phyloP scores from a whole-genome alignment of 441 rosid species.

The Populus hybrid region DNA sequence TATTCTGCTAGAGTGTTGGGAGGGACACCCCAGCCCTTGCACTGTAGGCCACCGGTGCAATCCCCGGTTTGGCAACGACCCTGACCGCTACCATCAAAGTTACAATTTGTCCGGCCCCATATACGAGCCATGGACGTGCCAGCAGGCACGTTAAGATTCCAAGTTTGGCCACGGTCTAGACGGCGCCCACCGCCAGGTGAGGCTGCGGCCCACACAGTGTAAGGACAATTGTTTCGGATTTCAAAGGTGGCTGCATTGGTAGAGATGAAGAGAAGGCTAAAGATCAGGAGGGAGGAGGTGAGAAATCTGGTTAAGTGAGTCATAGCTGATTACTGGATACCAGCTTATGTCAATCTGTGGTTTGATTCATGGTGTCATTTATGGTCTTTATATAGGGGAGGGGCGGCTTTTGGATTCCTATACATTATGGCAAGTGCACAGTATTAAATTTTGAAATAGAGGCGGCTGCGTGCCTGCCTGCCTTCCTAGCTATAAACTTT shows the following conservation, averaged over 20 bases:
- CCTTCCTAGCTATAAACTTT: too few relatives aligned
- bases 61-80: constrained; percentile 50
- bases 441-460: not conserved
- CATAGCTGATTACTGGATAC: not conserved
- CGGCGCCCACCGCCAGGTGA: constrained; percentile 49
- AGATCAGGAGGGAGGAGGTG: constrained; percentile 3
- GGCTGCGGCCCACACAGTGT: constrained; percentile 51
- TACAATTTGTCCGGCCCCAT: constrained; percentile 55
- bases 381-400: not conserved
- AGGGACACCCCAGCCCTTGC: constrained; percentile 42
- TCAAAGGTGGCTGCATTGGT: constrained; percentile 36
- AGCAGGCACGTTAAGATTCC: constrained; percentile 28
- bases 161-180: constrained; percentile 36
- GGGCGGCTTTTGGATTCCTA: not conserved
- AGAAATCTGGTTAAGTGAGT: not conserved
- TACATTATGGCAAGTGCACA: not conserved
- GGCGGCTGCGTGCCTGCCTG: not conserved
- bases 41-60: constrained; percentile 40
- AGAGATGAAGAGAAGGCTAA: constrained; percentile 2
- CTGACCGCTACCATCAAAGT: constrained; percentile 39
- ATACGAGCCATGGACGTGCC: constrained; percentile 37
- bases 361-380: not conserved
- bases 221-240: constrained; percentile 38
- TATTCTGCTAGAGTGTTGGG: constrained; percentile 60
- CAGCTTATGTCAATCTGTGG: not conserved